Evolutionary conservation across 805 yeast genomes (phyloP).

Genomic region (Candida multigemmis): DNA sequence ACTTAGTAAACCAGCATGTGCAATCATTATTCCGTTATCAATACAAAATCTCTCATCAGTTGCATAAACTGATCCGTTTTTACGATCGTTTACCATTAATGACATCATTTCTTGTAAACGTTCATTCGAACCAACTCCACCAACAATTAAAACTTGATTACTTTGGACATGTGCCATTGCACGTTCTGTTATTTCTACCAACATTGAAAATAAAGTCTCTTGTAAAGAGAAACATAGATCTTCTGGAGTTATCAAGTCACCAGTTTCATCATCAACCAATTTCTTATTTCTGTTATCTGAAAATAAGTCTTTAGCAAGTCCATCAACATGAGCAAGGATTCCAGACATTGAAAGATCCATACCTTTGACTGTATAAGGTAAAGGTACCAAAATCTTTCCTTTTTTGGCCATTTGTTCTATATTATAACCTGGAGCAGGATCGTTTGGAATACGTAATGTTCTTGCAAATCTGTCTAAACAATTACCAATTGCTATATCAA

Average conservation of each 20-base stretch:
- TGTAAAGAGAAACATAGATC: constrained; percentile 91
- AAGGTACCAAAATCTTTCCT: constrained; percentile 52
- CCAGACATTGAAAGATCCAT: constrained; percentile 99
- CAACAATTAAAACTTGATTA: constrained; percentile 85
- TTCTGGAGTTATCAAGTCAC: constrained; percentile 58
- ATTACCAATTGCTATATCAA: constrained; percentile 96
- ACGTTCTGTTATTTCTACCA: constrained; percentile 94
- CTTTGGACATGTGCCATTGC: constrained; percentile 97
- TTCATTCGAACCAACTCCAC: constrained; percentile 96
- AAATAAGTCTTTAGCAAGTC: constrained; percentile 65
- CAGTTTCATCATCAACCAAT: constrained; percentile 29
- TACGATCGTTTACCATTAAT: constrained; percentile 81
- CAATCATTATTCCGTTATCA: constrained; percentile 98
- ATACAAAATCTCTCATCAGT: constrained; percentile 97
- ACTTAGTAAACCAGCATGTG: constrained; percentile 89
- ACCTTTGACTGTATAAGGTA: constrained; percentile 97
- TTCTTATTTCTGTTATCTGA: constrained; percentile 31
- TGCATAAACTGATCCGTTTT: constrained; percentile 78
- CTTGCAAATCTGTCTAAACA: constrained; percentile 95
- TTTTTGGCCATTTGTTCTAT: constrained; percentile 88
- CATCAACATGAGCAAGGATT: constrained; percentile 76
- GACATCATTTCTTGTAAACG: constrained; percentile 95
- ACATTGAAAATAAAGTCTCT: constrained; percentile 89
- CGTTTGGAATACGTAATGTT: constrained; percentile 77
- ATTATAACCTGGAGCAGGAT: constrained; percentile 96